phyloP scores from a whole-genome alignment of 2,329 filamentous ascomycete species.

The Coniochaeta prunicola region DNA sequence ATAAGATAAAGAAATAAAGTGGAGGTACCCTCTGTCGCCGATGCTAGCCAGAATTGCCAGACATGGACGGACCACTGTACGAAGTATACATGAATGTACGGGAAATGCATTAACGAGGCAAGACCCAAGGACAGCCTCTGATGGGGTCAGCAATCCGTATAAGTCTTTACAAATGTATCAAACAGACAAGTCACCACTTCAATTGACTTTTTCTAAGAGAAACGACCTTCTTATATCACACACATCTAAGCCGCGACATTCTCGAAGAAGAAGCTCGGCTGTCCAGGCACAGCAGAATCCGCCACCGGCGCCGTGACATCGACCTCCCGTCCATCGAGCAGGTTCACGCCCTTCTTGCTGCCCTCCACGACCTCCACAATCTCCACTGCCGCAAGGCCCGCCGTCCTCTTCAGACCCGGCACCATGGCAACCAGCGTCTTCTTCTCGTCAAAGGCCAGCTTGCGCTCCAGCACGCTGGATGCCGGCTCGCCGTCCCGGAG shows the following conservation, averaged over 20 bases:
- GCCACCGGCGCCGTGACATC: constrained; percentile 53
- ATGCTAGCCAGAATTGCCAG: too few relatives aligned
- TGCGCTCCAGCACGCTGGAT: constrained; percentile 68
- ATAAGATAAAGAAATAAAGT: not conserved
- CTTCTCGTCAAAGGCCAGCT: constrained; percentile 81
- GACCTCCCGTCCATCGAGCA: constrained; percentile 46
- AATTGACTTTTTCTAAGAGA: not conserved
- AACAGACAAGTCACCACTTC: not conserved
- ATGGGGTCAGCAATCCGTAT: too few relatives aligned
- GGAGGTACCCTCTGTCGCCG: not conserved
- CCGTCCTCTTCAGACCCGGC: constrained; percentile 68
- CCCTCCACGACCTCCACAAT: constrained; percentile 66
- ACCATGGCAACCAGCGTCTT: constrained; percentile 71
- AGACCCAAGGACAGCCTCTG: too few relatives aligned
- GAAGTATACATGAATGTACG: too few relatives aligned
- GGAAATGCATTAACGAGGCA: too few relatives aligned
- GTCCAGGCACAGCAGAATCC: constrained; percentile 72
- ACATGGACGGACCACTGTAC: too few relatives aligned
- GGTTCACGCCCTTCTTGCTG: constrained; percentile 53
- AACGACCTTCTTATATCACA: not conserved
- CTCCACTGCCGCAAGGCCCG: constrained; percentile 61
- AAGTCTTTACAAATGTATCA: too few relatives aligned
- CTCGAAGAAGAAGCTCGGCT: constrained; percentile 77
- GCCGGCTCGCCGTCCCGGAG: constrained; percentile 64
- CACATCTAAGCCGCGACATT: constrained; percentile 51